These are phyloP conservation scores for Rosa multiflora DNA, from an alignment of 306 rosid genomes.

Conservation along the genomic window DNA sequence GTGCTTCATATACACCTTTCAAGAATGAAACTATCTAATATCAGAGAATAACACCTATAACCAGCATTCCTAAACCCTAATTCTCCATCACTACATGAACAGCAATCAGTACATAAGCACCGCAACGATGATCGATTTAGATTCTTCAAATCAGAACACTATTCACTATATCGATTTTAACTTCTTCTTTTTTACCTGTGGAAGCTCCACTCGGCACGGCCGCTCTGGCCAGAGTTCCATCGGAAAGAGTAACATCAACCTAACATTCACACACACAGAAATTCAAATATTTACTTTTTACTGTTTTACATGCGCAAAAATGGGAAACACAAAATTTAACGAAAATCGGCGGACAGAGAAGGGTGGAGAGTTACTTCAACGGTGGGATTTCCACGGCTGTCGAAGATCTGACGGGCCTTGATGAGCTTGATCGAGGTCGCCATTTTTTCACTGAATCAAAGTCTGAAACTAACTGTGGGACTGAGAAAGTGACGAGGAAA, in stretches of 20 bases:
- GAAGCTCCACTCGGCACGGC: slow-evolving; percentile 94
- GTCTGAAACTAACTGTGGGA: neutral
- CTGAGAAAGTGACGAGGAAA: slow-evolving; percentile 6
- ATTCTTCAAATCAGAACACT: too few species aligned
- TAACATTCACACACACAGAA: slow-evolving; percentile 13
- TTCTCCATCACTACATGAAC: too few species aligned
- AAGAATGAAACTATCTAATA: neutral
- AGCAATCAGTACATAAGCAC: too few species aligned
- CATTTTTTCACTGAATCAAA: slow-evolving; percentile 24
- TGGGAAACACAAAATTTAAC: neutral
- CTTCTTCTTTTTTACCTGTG: slow-evolving; percentile 32
- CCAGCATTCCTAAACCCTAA: neutral
- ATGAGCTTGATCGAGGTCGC: slow-evolving; percentile 52
- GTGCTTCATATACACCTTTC: slow-evolving; percentile 72
- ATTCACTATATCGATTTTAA: too few species aligned
- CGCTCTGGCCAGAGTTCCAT: slow-evolving; percentile 69
- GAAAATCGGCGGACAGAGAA: neutral
- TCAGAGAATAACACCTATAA: neutral
- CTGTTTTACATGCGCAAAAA: neutral
- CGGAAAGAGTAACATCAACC: slow-evolving; percentile 52
- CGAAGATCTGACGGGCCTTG: slow-evolving; percentile 83
- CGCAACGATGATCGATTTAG: too few species aligned
- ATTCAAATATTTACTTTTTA: slow-evolving; percentile 6
- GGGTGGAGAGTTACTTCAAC: slow-evolving; percentile 51
- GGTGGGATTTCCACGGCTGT: slow-evolving; percentile 85